Base-by-base conservation (phyloP, 768 basidiomycete species). In the Sporobolomyces pararoseus region DNA sequence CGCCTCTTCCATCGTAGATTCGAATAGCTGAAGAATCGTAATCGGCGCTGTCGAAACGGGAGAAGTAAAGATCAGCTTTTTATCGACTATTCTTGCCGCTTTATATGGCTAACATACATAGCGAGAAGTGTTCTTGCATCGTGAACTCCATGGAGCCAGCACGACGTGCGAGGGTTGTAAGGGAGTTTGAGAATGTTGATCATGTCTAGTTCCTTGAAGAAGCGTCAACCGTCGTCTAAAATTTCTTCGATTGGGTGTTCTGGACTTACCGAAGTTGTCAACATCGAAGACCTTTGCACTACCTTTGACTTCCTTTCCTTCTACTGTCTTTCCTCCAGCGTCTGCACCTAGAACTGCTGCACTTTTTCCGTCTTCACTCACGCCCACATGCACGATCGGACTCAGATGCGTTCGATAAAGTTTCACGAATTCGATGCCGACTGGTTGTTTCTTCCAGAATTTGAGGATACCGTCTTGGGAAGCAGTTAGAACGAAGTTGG, bases 361-460 rank as follows among this genome's bases (percentile, higher is more conserved):
- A 46, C 93, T 81, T 77, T 90, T 88, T 0, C 96, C 96, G 78
- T 99, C 94, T 51, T 88, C 87, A 76, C 91, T 94, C 31, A 88
- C 89, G 29, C 89, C 89, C 6, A 97, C 88, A 12, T 85, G 86
- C 5, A 86, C 82, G 31, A 98, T 84, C 13, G 90, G 86, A 31
- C 85, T 84, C 27, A 94, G 83, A 76, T 96, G 94, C 1, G 96
- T 92, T 53, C 96, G 88, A 79, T 95, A 99, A 74, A 94, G 91
- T 81, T 99, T 99, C 68, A 98, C 95, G 76, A 97, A 98, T 81
- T 98, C 96, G 76, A 99, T 92, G 6, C 94, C 95, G 9, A 83
- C 65, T 14, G 68, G 89, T 81, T 96, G 93, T 80, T 99, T 99
- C 83, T 96, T 98, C 96, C 96, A 99, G n/a, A 99, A 80, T 79